These are phyloP conservation scores for Kwoniella newhampshirensis DNA, from an alignment of 768 basidiomycete species.

Conservation along the genomic window DNA sequence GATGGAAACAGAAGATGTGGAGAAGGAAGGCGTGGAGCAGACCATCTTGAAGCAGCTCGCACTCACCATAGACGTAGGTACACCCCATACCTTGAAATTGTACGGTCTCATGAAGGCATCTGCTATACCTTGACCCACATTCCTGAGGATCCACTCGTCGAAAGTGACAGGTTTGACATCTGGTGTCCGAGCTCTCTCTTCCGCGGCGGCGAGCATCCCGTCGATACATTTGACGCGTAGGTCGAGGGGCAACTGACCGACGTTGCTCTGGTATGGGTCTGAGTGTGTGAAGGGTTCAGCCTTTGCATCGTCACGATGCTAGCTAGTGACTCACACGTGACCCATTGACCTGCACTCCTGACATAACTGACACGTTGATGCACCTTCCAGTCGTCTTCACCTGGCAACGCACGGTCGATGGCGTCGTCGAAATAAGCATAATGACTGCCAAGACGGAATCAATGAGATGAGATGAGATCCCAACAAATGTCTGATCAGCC, in stretches of 20 bases:
- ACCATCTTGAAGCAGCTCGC: not conserved
- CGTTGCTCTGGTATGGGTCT: slow-evolving; percentile 54
- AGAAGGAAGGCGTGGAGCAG: too few relatives aligned
- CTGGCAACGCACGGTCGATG: slow-evolving; percentile 53
- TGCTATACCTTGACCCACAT: slow-evolving; percentile 54
- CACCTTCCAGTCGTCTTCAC: slow-evolving; percentile 53
- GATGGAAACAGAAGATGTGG: too few relatives aligned
- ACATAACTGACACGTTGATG: slow-evolving; percentile 56
- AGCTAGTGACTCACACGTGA: slow-evolving; percentile 55
- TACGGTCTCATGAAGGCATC: slow-evolving; percentile 56
- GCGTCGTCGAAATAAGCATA: slow-evolving; percentile 55
- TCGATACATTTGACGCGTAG: slow-evolving; percentile 54
- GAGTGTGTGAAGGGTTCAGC: not conserved
- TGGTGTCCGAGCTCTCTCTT: slow-evolving; percentile 41
- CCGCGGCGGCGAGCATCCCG: slow-evolving; percentile 54
- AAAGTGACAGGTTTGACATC: slow-evolving; percentile 51
- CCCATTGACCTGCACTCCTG: slow-evolving; percentile 51
- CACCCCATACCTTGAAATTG: slow-evolving; percentile 56
- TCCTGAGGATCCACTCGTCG: slow-evolving; percentile 55
- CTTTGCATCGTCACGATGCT: too few relatives aligned
- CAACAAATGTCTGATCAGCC: too few relatives aligned
- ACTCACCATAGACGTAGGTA: slow-evolving; percentile 50
- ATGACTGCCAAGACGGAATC: slow-evolving; percentile 40
- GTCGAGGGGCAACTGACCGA: slow-evolving; percentile 53
- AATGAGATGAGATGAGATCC: not conserved